Evolutionary conservation across 805 yeast species (phyloP), one percentile per base, ranked within the genome.

Genomic region (Lipomyces mesembrius): DNA sequence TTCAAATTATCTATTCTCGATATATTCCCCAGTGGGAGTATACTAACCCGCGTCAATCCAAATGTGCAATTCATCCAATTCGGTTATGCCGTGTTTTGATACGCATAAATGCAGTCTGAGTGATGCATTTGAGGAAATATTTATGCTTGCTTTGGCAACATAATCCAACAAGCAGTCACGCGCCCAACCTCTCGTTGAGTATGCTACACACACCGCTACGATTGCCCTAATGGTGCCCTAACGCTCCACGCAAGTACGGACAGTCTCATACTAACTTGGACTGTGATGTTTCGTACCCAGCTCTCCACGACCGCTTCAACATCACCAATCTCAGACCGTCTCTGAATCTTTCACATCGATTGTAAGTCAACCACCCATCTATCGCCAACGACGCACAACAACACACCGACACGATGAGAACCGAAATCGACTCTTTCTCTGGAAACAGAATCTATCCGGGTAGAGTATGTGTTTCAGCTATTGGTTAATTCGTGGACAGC

Each of bases 361-460:
- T 17, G 9, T 6, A 17, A 43, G 22, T 51, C 61, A 22, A 51
- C 3, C 11, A 49, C 61, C 17, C 51, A 32, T 7, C 29, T 61
- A 27, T 34, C 58, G 27, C 68, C n/a, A 17, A 29, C 68, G 8
- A 52, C 72, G 5, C 53, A 70, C 35, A 60, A 70, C 35, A 60
- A 61, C 53, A 60, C 67, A 34, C 63, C 60, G 60, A 25, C 71
- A 62, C 79, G 85, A 95, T 95, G 99, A 95, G 95, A 97, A 91
- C 95, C 85, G 99, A 95, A 90, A 86, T 94, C 87, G 98, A 95
- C 85, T 91, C 98, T 82, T 95, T 95, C 88, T 94, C 99, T 79
- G 99, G 99, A 84, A 85, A 94, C 81, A 95, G 94, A 87, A 94
- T 95, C 88, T 95, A 94, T 96, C 99, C 99, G 87, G 99, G 99